Conservation (phyloP, 139 green algal genomes). For the Chlamydomonas incerta region DNA sequence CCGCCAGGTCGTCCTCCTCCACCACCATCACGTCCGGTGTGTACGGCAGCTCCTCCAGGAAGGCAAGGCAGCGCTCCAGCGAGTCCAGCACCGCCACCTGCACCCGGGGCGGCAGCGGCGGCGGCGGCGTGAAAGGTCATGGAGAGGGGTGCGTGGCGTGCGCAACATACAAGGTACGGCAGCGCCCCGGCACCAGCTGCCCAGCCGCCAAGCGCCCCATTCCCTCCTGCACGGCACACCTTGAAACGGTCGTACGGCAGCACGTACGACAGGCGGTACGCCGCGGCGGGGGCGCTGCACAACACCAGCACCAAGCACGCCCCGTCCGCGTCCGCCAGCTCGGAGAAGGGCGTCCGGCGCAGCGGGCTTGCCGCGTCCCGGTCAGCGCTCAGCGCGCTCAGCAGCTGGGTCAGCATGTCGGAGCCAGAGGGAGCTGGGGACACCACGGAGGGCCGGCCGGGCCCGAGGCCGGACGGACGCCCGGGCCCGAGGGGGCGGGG, state of each 20-base stretch:
- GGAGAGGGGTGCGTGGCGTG: too few relatives aligned
- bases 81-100: conserved; percentile 24
- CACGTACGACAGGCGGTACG: conserved; percentile 22
- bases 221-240: neutral
- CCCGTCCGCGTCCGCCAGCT: neutral
- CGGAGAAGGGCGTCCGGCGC: neutral
- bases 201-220: neutral
- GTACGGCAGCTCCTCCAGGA: conserved; percentile 35
- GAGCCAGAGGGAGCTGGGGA: neutral
- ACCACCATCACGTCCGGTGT: conserved; percentile 24
- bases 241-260: conserved; percentile 15
- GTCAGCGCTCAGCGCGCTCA: neutral
- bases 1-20: conserved; percentile 21
- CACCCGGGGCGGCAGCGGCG: too few relatives aligned
- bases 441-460: too few relatives aligned
- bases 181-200: too few relatives aligned
- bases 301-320: conserved; percentile 20
- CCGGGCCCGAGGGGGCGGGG: too few relatives aligned
- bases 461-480: too few relatives aligned
- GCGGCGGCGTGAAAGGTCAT: too few relatives aligned
- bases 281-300: conserved; percentile 12
- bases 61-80: conserved; percentile 17
- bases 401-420: neutral
- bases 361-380: neutral
- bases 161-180: too few relatives aligned